Evolutionary conservation across 1,284 basidiomycete species (phyloP).

Genomic region (Sanghuangporus baumii): DNA sequence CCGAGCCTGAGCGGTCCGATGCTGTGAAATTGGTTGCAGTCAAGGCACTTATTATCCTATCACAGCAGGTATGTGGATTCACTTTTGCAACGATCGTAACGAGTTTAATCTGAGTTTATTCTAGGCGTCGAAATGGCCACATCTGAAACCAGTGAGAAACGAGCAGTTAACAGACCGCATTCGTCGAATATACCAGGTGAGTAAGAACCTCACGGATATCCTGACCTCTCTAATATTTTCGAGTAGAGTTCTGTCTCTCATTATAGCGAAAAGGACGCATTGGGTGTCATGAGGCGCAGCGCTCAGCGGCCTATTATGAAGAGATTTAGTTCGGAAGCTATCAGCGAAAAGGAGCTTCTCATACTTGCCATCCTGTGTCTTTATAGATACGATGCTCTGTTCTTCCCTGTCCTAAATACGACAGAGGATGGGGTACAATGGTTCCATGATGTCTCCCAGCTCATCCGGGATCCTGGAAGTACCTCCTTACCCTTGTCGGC

Average conservation of each 20-base stretch:
- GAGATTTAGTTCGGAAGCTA: slow-evolving; percentile 48
- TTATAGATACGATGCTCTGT: slow-evolving; percentile 53
- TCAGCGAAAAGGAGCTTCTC: slow-evolving; percentile 61
- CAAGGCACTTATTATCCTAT: slow-evolving; percentile 56
- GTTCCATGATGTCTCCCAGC: slow-evolving; percentile 39
- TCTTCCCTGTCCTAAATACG: slow-evolving; percentile 34
- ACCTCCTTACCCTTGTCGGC: slow-evolving; percentile 57
- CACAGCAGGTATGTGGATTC: slow-evolving; percentile 17
- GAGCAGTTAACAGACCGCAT: slow-evolving; percentile 45
- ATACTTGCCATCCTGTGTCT: slow-evolving; percentile 59
- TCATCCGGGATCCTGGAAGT: slow-evolving; percentile 61
- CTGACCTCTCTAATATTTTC: slow-evolving; percentile 18
- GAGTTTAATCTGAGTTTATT: slow-evolving; percentile 5
- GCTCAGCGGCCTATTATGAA: slow-evolving; percentile 54
- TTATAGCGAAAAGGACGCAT: slow-evolving; percentile 51
- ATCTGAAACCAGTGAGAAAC: slow-evolving; percentile 46
- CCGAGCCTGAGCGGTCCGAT: slow-evolving; percentile 73
- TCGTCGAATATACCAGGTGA: slow-evolving; percentile 51
- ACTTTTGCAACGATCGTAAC: background rate
- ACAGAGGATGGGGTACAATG: slow-evolving; percentile 25
- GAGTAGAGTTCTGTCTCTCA: slow-evolving; percentile 41
- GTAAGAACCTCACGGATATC: slow-evolving; percentile 18
- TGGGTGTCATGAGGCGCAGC: slow-evolving; percentile 49
- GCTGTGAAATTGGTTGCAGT: slow-evolving; percentile 76
- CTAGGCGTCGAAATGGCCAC: slow-evolving; percentile 47